Conservation (phyloP, 2,329 filamentous ascomycete species). For the Colletotrichum neosansevieriae region DNA sequence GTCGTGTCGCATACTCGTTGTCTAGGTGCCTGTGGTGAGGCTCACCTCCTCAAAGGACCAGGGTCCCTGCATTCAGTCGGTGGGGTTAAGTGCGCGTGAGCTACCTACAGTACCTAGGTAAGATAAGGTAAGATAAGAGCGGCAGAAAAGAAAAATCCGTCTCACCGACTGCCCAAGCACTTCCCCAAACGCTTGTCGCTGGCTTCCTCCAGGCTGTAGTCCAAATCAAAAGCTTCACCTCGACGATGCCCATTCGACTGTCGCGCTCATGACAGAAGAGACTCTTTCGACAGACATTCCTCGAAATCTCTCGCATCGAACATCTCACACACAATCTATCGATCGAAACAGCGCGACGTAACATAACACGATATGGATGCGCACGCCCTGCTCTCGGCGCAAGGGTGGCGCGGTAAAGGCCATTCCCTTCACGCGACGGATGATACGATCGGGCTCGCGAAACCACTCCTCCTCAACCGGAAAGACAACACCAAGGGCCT, state of each 20-base stretch:
- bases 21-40: not conserved
- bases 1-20: not conserved
- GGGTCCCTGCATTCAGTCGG: not conserved
- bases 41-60: not conserved
- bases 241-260: not conserved
- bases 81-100: constrained; percentile 6
- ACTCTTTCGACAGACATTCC: not conserved
- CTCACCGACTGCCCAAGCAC: not conserved
- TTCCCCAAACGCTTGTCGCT: not conserved
- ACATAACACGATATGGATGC: constrained; percentile 76
- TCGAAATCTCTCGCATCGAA: not conserved
- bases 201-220: not conserved
- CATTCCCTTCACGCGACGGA: constrained; percentile 85
- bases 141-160: constrained; percentile 33
- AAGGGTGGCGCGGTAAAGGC: constrained; percentile 91
- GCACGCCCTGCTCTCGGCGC: constrained; percentile 81
- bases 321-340: not conserved
- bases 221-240: constrained; percentile 1
- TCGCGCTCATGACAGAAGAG: constrained; percentile 9
- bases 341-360: not conserved
- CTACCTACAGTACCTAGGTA: too few relatives aligned
- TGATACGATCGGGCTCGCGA: constrained; percentile 81
- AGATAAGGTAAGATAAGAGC: constrained; percentile 39
- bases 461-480: constrained; percentile 84
- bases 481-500: constrained; percentile 86